These are phyloP conservation scores for Xylaria castorea DNA, from an alignment of 495 filamentous ascomycete genomes.

Conservation along the genomic window DNA sequence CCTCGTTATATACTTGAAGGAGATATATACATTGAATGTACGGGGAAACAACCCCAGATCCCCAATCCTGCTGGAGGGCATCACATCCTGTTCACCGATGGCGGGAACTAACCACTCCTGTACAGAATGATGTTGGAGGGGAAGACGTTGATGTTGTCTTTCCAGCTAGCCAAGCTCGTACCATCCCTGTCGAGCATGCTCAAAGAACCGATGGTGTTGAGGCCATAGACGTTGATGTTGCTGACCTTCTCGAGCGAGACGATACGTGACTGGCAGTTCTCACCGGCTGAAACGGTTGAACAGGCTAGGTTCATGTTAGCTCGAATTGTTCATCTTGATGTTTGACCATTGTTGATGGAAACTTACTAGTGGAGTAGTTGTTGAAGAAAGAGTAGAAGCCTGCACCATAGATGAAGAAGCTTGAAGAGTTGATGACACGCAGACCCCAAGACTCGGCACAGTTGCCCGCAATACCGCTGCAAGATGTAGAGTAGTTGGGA, in stretches of 20 bases:
- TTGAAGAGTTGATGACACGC: slow-evolving; percentile 63
- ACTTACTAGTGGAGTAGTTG: slow-evolving; percentile 52
- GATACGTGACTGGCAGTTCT: slow-evolving; percentile 64
- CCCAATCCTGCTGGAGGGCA: slow-evolving; percentile 8
- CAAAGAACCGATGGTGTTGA: slow-evolving; percentile 60
- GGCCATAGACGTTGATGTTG: slow-evolving; percentile 59
- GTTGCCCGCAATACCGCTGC: slow-evolving; percentile 51
- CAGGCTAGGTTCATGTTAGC: slow-evolving; percentile 36
- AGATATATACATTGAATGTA: slow-evolving; percentile 21
- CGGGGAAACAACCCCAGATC: background rate
- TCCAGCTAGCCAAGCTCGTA: slow-evolving; percentile 45
- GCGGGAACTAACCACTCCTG: slow-evolving; percentile 15
- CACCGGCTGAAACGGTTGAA: slow-evolving; percentile 50
- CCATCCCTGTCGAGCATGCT: slow-evolving; percentile 56
- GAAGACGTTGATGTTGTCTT: slow-evolving; percentile 56
- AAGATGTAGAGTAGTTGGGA: slow-evolving; percentile 61
- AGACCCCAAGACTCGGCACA: slow-evolving; percentile 71
- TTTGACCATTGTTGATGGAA: background rate
- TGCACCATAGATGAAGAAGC: slow-evolving; percentile 71
- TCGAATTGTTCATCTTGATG: background rate
- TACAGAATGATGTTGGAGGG: slow-evolving; percentile 47
- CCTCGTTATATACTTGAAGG: slow-evolving; percentile 22
- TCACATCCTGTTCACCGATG: background rate
- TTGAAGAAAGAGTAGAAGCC: slow-evolving; percentile 82
- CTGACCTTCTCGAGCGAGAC: slow-evolving; percentile 55